Base-by-base conservation (phyloP, 495 filamentous ascomycete species). In the Aspergillus avenaceus region DNA sequence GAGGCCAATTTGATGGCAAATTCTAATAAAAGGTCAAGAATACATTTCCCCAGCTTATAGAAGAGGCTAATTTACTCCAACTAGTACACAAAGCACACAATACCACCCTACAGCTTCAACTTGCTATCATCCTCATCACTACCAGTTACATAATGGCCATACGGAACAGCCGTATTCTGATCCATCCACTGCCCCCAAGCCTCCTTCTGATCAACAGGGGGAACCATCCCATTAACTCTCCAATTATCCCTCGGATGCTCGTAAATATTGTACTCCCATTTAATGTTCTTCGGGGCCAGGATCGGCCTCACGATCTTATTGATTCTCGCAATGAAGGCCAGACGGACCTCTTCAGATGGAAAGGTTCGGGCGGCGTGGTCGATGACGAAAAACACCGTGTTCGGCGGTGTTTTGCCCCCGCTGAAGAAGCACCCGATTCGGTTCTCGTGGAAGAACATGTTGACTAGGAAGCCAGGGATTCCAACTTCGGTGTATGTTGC, bases 251-350 rank as follows among this genome's bases (percentile, higher is more conserved):
- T 6, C 21, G 50, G 50, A 36, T 53, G 50, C 25, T 53, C 50
- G 14, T 53, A 53, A 36, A 53, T 53, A 24, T 53, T 53, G 22
- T 47, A 53, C 26, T 53, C 50, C 50, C 50, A 53, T 23, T 53
- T 53, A 14, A 53, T 25, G 3, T 24, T 44, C 34, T 47, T 47
- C 3, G 50, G 50, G 4, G 13, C 50, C 21, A 53, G 24, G 25
- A 53, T 47, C 3, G 50, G 50, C 21, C 28, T 2, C 14, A 48
- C 50, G n/a, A 48, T 40, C 5, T 42, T 8, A 25, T 53, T 53
- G 25, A 53, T 18, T 21, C 43, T 44, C 18, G 18, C 13, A 8
- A 51, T 51, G 21, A 51, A 51, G 2, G 9, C 21, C 5, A 44
- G n/a, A 4, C 49, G 38, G 2, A 45, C 40, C 24, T 51, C 49